Evolutionary conservation across 2,329 filamentous ascomycete genomes (phyloP), one percentile per base, ranked within the genome.

Genomic region (Rhytidhysteron rufulum): DNA sequence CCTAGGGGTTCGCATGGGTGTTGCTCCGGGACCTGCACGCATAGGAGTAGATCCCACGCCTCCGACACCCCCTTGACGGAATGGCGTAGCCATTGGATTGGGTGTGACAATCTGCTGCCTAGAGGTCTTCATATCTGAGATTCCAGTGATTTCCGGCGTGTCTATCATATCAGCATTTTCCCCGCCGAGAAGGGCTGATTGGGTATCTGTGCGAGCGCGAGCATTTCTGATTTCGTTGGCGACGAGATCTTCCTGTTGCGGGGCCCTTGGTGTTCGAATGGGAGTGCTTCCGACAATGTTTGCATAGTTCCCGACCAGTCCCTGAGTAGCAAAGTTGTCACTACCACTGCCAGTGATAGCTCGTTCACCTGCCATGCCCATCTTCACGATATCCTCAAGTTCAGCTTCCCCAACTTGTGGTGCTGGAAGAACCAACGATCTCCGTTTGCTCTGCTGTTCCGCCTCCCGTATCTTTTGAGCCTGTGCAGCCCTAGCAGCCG

Each of bases 191-290:
- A 98, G 73, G 8, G 88, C 95, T 16, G 93, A 97, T 55, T 97
- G 87, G 0, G 91, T 97, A 59, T 95, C 86, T 1, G 89, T 97
- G 37, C 96, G 72, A 6, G 93, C 88, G 49, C 86, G 81, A 34
- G 96, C 95, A 62, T 98, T 97, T 43, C 84, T 82, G 47, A 97
- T 91, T 66, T 98, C 93, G 62, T 97, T 98, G 50, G 91, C 89
- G 43, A 98, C 93, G 50, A 88, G 85, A 57, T 98, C 93, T 61
- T 98, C 90, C 61, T 95, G 88, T 34, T 89, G 86, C 0, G 93
- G 86, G 3, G 90, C 93, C 64, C 84, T 83, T 3, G 93, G 93
- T 4, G 93, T 98, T 47, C 93, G 82, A 47, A 98, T 95, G 0
- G 93, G 93, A 10, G 88, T 90, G 43, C 77, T 82, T 39, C 80